Evolutionary conservation across 441 rosid species (phyloP).

Genomic region (Gossypium armourianum): DNA sequence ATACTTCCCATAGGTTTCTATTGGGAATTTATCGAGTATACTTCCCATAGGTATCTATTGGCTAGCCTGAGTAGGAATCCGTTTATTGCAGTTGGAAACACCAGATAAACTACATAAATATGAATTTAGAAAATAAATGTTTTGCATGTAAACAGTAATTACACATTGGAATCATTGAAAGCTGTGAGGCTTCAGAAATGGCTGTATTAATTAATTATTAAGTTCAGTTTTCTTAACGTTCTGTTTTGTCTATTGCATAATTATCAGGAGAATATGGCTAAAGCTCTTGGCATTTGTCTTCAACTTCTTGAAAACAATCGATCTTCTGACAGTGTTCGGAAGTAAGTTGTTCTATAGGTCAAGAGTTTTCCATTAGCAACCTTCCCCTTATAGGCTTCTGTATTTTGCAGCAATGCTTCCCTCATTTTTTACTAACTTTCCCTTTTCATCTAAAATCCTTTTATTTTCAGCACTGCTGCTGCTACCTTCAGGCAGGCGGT

Average conservation of each 20-base stretch:
- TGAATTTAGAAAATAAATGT: background rate
- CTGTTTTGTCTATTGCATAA: slow-evolving; percentile 20
- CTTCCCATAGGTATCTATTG: background rate
- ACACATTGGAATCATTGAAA: slow-evolving; percentile 6
- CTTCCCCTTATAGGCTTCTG: slow-evolving; percentile 1
- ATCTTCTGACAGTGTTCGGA: slow-evolving; percentile 77
- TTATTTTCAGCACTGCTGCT: slow-evolving; percentile 76
- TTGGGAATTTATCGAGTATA: background rate
- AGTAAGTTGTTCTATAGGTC: slow-evolving; percentile 45
- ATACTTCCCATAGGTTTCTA: background rate
- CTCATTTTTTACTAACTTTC: slow-evolving; percentile 10
- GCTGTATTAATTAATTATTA: background rate
- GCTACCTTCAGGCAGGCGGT: slow-evolving; percentile 99
- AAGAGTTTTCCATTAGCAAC: slow-evolving; percentile 12
- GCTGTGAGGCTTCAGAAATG: background rate
- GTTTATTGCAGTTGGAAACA: background rate
- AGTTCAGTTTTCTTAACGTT: slow-evolving; percentile 8
- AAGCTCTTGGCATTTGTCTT: slow-evolving; percentile 84
- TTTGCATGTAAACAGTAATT: background rate
- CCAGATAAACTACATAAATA: background rate
- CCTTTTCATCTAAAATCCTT: slow-evolving; percentile 19
- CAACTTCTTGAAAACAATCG: slow-evolving; percentile 79
- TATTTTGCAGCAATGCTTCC: slow-evolving; percentile 12
- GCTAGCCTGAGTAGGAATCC: background rate
- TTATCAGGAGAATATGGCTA: slow-evolving; percentile 76